Evolutionary conservation across 1,139 yeast genomes (phyloP).

Genomic region (Blastobotrys arbuscula): DNA sequence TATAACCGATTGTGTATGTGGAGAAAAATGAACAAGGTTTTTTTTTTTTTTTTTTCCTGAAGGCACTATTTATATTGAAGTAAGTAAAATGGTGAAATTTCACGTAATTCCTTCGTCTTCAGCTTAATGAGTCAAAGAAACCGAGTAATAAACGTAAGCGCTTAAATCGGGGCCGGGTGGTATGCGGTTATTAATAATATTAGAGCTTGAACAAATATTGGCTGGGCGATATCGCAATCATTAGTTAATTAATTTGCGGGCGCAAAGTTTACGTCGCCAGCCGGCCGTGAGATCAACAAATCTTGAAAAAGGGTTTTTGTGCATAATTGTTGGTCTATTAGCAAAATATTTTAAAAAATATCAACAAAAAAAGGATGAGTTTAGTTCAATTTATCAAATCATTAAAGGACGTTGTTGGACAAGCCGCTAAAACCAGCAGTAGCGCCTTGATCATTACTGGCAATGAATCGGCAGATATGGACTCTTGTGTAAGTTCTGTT

Average conservation of each 20-base stretch:
- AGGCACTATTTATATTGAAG: no score
- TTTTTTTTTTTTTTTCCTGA: background rate
- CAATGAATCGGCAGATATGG: slow-evolving; percentile 77
- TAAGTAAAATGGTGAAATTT: background rate
- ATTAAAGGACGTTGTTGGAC: background rate
- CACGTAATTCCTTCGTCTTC: background rate
- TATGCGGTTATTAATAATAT: no score
- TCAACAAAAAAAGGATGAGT: background rate
- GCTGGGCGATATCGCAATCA: no score
- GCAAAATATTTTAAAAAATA: no score
- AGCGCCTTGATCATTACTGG: slow-evolving; percentile 56
- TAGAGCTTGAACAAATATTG: no score
- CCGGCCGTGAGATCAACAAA: no score
- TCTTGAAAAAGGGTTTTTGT: no score
- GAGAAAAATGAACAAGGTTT: background rate
- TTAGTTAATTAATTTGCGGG: no score
- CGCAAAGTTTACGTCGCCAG: no score
- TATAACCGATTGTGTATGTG: background rate
- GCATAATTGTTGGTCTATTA: no score
- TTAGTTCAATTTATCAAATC: slow-evolving; percentile 11
- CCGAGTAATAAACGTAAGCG: background rate
- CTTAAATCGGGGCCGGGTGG: no score
- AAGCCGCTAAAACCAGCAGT: background rate
- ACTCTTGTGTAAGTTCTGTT: slow-evolving; percentile 74
- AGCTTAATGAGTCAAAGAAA: background rate